phyloP scores from a whole-genome alignment of 352 stramenopile species.

The Pythium phragmitis region DNA sequence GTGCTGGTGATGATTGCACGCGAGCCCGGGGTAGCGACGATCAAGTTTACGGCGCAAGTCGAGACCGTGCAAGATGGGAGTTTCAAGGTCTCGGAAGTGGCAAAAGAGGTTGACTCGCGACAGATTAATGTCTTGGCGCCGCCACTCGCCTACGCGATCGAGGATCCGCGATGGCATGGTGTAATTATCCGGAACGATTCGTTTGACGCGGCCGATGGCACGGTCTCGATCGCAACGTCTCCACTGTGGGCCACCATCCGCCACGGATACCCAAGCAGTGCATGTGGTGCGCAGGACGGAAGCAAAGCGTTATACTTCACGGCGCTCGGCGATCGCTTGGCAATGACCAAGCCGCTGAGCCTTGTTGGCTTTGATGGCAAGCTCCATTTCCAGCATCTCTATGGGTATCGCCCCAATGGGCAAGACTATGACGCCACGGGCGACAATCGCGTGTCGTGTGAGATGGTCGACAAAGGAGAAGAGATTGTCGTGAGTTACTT shows the following conservation, averaged over 20 bases:
- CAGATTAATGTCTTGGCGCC: constrained; percentile 38
- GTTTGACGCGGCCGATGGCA: constrained; percentile 36
- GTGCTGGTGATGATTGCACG: constrained; percentile 22
- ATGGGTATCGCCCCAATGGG: constrained; percentile 34
- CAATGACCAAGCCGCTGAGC: constrained; percentile 41
- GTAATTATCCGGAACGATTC: constrained; percentile 57
- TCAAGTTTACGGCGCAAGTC: constrained; percentile 34
- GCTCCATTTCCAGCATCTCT: constrained; percentile 67
- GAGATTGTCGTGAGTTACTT: constrained; percentile 58
- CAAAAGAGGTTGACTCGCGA: constrained; percentile 16
- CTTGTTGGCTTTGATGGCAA: constrained; percentile 56
- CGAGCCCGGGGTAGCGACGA: constrained; percentile 23
- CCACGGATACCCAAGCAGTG: constrained; percentile 57
- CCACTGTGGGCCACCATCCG: constrained; percentile 50
- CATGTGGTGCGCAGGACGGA: constrained; percentile 47
- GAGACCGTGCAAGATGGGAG: constrained; percentile 11
- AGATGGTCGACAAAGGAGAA: constrained; percentile 43
- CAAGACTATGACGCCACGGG: constrained; percentile 49
- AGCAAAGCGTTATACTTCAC: constrained; percentile 63
- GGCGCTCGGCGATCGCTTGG: constrained; percentile 47
- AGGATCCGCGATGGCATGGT: constrained; percentile 41
- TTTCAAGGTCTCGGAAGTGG: not conserved
- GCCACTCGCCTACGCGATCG: constrained; percentile 36
- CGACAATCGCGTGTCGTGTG: constrained; percentile 63
- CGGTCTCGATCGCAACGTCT: constrained; percentile 23